A percentile compares a stretch with the other conserved stretches of the same genome.
These are phyloP conservation scores for Candida albicans DNA, from an alignment of 1,139 yeast species.

Conservation along the genomic window DNA sequence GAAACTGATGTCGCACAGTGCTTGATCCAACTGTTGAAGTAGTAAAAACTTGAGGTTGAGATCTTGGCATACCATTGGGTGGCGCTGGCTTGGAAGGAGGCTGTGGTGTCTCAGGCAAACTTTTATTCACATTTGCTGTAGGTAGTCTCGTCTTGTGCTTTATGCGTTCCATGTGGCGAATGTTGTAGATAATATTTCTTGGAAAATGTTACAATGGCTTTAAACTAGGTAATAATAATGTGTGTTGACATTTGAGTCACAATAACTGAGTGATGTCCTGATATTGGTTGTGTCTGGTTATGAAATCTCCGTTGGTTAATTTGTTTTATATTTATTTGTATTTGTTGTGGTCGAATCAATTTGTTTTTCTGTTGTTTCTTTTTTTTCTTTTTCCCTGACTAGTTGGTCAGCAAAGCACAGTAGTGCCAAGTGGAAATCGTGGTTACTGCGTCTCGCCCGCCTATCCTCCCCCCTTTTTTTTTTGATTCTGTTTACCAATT, in stretches of 20 bases:
- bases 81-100: not conserved
- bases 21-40: not conserved
- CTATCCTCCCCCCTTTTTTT: no score
- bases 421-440: no score
- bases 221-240: not conserved
- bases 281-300: no score
- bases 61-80: not conserved
- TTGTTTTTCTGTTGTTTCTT: no score
- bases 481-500: no score
- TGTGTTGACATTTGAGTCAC: not conserved
- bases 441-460: no score
- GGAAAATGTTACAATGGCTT: no score
- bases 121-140: not conserved
- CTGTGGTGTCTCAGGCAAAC: not conserved
- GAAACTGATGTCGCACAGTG: slow-evolving; percentile 4
- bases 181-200: no score
- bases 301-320: not conserved
- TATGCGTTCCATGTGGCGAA: not conserved
- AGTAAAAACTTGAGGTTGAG: not conserved
- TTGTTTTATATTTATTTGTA: not conserved
- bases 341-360: no score
- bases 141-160: not conserved
- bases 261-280: not conserved
- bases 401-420: no score
- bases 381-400: no score